Conservation (phyloP, 1,284 basidiomycete species). For the Veloporphyrellus conicus region DNA sequence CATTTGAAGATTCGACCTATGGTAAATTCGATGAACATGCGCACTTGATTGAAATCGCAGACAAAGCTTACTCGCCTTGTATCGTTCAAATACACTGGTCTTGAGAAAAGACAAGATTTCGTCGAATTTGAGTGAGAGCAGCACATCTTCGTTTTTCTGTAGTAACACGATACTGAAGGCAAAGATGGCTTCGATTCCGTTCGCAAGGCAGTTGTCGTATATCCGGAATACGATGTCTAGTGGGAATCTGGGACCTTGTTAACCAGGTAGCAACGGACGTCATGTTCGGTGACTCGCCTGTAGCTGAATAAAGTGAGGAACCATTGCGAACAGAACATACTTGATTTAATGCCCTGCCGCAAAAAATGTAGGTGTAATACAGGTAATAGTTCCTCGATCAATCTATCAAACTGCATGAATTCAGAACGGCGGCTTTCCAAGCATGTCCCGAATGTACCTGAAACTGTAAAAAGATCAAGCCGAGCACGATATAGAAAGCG, state of each 20-base stretch:
- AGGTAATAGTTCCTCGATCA: constrained; percentile 89
- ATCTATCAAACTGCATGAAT: constrained; percentile 75
- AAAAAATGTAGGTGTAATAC: constrained; percentile 89
- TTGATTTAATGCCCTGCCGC: constrained; percentile 90
- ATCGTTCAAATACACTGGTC: constrained; percentile 76
- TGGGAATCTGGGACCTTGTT: constrained; percentile 70
- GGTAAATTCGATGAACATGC: not conserved
- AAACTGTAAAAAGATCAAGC: constrained; percentile 37
- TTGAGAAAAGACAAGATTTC: constrained; percentile 82
- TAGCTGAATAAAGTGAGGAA: constrained; percentile 97
- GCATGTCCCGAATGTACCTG: constrained; percentile 34
- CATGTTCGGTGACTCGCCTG: constrained; percentile 48
- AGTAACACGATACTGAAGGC: constrained; percentile 88
- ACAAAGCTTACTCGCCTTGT: constrained; percentile 48
- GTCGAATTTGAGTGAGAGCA: constrained; percentile 83
- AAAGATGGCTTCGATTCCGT: constrained; percentile 95
- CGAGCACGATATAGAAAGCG: constrained; percentile 1
- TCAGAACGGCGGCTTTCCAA: constrained; percentile 9
- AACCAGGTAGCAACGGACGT: not conserved
- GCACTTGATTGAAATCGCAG: not conserved
- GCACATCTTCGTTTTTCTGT: constrained; percentile 79
- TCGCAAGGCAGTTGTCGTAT: constrained; percentile 92
- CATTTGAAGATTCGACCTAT: constrained; percentile 27
- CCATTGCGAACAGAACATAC: constrained; percentile 98
- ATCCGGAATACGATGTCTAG: constrained; percentile 92